Conservation (phyloP, 2,329 filamentous ascomycete genomes). For the Aphanocladium album region DNA sequence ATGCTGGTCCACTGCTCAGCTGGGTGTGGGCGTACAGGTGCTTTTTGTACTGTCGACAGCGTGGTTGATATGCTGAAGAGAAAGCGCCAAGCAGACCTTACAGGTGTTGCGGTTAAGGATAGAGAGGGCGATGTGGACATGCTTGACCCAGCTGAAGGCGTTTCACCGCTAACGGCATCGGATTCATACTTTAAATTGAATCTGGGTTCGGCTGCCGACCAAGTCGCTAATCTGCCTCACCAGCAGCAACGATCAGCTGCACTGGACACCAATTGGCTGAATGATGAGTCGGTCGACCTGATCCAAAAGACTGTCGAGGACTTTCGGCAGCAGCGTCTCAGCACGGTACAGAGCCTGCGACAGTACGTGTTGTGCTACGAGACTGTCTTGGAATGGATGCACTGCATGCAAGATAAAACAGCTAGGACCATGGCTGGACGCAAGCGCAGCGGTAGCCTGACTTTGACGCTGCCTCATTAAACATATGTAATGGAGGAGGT, state of each 20-base stretch:
- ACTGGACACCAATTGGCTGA: constrained; percentile 59
- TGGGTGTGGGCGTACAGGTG: constrained; percentile 90
- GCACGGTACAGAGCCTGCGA: constrained; percentile 92
- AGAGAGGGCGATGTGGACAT: constrained; percentile 45
- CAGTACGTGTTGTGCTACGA: constrained; percentile 98
- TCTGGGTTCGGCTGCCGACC: background rate
- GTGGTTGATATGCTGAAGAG: constrained; percentile 95
- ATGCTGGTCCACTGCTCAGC: constrained; percentile 94
- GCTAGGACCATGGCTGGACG: constrained; percentile 12
- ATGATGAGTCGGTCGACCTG: constrained; percentile 67
- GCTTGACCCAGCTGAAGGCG: constrained; percentile 26
- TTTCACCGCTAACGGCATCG: constrained; percentile 23
- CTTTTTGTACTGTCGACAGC: constrained; percentile 93
- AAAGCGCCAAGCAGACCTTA: constrained; percentile 49
- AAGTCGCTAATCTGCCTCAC: constrained; percentile 4
- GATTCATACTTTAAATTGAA: constrained; percentile 12
- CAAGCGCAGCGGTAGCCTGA: constrained; percentile 19
- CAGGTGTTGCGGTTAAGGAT: constrained; percentile 18
- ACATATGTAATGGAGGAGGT: background rate
- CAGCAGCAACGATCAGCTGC: constrained; percentile 1
- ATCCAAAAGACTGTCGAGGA: constrained; percentile 86
- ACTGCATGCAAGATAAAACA: constrained; percentile 38
- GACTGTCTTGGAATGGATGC: constrained; percentile 83
- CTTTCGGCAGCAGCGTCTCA: constrained; percentile 80
- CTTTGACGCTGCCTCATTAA: constrained; percentile 6